Percentiles rank a stretch among this genome's conserved stretches.
Evolutionary conservation across 495 filamentous ascomycete genomes (phyloP).

Genomic region (Apiosordaria backusii): DNA sequence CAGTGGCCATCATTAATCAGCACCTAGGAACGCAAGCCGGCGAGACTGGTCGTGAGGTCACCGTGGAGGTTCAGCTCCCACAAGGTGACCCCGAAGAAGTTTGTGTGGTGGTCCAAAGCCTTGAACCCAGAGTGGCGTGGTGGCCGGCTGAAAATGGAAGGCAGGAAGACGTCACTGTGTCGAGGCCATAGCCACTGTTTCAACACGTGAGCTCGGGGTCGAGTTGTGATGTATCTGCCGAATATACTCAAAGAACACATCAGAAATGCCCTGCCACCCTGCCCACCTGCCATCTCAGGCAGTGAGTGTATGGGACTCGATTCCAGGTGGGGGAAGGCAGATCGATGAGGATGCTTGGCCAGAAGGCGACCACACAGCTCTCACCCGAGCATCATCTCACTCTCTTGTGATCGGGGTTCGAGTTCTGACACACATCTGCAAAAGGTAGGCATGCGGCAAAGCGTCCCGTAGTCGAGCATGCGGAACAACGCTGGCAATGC

Average conservation of each 20-base stretch:
- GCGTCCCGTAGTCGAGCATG: neutral
- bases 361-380: no score
- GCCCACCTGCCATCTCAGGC: neutral
- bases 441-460: slow-evolving; percentile 6
- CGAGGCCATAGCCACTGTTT: neutral
- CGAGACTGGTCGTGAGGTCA: slow-evolving; percentile 2
- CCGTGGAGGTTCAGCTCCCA: neutral
- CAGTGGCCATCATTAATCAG: neutral
- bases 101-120: neutral
- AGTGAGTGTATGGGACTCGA: no score
- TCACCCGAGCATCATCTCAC: no score
- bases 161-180: neutral
- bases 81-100: neutral
- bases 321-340: no score
- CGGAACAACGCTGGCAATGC: slow-evolving; percentile 5
- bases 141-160: slow-evolving; percentile 5
- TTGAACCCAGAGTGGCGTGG: slow-evolving; percentile 1
- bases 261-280: no score
- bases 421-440: neutral
- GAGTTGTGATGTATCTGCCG: no score
- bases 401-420: neutral
- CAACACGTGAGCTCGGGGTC: no score
- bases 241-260: no score
- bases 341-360: no score
- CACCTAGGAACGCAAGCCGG: slow-evolving; percentile 3